These are phyloP conservation scores for Scenedesmus sp. DNA, from an alignment of 163 green algal genomes.

Conservation along the genomic window DNA sequence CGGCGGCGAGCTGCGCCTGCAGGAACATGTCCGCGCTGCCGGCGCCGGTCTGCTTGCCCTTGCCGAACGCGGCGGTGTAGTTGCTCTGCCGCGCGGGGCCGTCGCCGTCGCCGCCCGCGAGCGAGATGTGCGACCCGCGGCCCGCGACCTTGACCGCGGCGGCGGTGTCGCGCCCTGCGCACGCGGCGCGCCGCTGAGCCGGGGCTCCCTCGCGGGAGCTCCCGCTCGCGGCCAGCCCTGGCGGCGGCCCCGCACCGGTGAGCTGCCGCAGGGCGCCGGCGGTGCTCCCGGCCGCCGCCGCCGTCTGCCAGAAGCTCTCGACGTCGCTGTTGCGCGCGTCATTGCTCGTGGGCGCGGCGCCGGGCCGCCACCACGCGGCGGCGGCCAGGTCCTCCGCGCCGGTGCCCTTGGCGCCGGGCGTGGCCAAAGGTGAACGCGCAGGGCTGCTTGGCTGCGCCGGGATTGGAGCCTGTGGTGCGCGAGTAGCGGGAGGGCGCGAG, in stretches of 20 bases:
- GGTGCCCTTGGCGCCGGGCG: not conserved
- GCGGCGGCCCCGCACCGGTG: slow-evolving; percentile 9
- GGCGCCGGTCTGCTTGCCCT: not conserved
- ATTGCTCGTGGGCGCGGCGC: slow-evolving; percentile 30
- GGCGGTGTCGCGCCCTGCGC: slow-evolving; percentile 12
- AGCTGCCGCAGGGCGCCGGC: slow-evolving; percentile 24
- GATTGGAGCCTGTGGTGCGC: not conserved
- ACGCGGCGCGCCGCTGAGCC: not conserved
- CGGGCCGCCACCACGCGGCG: slow-evolving; percentile 25
- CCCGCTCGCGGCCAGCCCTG: not conserved
- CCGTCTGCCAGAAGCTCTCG: slow-evolving; percentile 24
- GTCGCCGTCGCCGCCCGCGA: slow-evolving; percentile 12
- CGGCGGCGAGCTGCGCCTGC: slow-evolving; percentile 17
- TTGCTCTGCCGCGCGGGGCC: slow-evolving; percentile 26
- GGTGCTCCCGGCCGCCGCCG: slow-evolving; percentile 7
- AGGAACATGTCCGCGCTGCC: not conserved
- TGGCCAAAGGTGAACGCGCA: not conserved
- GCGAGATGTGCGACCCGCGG: slow-evolving; percentile 6
- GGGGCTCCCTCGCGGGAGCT: not conserved
- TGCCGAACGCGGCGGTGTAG: slow-evolving; percentile 36
- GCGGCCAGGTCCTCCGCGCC: not conserved
- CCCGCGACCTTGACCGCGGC: slow-evolving; percentile 30
- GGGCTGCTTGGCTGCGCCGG: not conserved
- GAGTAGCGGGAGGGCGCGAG: not conserved
- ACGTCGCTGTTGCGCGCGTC: slow-evolving; percentile 38